Percentiles rank a stretch among this genome's conserved stretches.
Conservation (phyloP, 306 rosid species). For the Nissolia schottii region DNA sequence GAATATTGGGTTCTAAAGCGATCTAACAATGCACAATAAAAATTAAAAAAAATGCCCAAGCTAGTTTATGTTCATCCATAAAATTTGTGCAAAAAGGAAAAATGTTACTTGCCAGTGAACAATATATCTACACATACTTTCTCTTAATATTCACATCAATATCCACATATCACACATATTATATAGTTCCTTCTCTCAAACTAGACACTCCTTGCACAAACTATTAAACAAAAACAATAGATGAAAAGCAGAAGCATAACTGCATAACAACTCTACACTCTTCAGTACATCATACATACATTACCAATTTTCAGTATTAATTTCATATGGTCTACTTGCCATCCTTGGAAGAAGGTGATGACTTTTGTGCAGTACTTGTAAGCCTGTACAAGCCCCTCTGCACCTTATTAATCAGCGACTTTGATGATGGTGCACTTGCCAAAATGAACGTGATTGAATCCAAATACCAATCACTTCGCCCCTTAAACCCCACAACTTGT, state of each 20-base stretch:
- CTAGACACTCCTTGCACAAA: background rate
- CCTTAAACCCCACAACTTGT: conserved; percentile 54
- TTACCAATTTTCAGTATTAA: background rate
- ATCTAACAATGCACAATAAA: background rate
- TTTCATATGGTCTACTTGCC: background rate
- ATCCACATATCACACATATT: background rate
- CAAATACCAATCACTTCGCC: conserved; percentile 45
- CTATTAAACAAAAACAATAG: background rate
- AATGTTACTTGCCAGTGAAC: background rate
- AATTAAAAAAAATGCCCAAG: no score
- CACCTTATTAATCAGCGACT: conserved; percentile 32
- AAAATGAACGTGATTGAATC: conserved; percentile 46
- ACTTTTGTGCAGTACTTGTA: conserved; percentile 26
- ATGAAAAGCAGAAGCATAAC: background rate
- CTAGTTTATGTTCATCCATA: no score
- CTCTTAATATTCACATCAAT: background rate
- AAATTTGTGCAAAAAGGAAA: background rate
- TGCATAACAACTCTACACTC: background rate
- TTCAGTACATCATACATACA: background rate
- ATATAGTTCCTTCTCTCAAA: background rate
- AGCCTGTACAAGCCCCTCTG: conserved; percentile 39
- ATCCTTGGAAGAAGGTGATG: conserved; percentile 19
- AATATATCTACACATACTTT: background rate
- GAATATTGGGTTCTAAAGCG: background rate
- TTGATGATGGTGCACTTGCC: conserved; percentile 26